Evolutionary conservation across 2,329 filamentous ascomycete species (phyloP).

Genomic region (Oidium heveae): DNA sequence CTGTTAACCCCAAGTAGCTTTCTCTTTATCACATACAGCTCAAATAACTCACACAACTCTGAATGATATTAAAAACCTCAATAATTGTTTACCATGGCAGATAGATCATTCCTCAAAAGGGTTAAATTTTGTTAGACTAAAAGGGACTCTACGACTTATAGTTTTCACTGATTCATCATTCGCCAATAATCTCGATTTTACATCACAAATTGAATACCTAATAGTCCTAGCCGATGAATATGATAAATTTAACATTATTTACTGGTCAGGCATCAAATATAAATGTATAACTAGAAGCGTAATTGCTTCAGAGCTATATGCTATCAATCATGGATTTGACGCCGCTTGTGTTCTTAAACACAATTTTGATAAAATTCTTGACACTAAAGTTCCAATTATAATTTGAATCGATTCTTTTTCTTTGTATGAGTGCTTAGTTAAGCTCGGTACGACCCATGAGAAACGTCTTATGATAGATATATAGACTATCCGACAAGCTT

Average conservation of each 20-base stretch:
- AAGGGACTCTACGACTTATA: not conserved
- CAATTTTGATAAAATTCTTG: not conserved
- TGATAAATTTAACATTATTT: not conserved
- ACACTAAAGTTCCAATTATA: not conserved
- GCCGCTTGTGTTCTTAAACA: not conserved
- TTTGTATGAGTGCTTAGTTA: too few relatives aligned
- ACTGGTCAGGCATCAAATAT: not conserved
- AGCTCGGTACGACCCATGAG: too few relatives aligned
- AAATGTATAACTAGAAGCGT: slow-evolving; percentile 1
- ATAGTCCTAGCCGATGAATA: not conserved
- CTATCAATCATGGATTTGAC: not conserved
- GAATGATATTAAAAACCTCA: not conserved
- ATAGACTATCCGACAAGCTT: too few relatives aligned
- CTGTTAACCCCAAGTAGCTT: not conserved
- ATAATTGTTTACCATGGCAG: not conserved
- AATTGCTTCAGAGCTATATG: slow-evolving; percentile 1
- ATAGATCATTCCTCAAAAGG: not conserved
- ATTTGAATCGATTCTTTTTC: too few relatives aligned
- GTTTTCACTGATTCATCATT: too few relatives aligned
- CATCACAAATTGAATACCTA: not conserved
- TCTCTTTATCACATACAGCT: not conserved
- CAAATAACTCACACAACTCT: not conserved
- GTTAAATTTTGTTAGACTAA: slow-evolving; percentile 1
- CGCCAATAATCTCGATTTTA: not conserved
- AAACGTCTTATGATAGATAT: too few relatives aligned